Evolutionary conservation across 1,284 basidiomycete genomes (phyloP), one percentile per base, ranked within the genome.

Genomic region (Gymnopus androsaceus): DNA sequence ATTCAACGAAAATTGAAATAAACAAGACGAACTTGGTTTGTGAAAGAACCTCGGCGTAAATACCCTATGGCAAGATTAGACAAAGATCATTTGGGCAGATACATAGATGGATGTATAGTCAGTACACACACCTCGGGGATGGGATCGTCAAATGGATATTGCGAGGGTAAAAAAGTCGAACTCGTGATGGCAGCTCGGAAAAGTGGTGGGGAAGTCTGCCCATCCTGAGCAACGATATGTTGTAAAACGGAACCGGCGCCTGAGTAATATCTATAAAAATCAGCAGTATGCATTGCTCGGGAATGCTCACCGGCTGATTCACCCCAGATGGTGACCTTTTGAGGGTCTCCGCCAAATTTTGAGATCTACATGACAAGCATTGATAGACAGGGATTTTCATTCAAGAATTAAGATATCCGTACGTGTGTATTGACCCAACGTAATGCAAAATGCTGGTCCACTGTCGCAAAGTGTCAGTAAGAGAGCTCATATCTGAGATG

Each of bases 101-200:
- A 54, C 5, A 41, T 53, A 31, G n/a, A 34, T 27, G 28, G 51
- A 48, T 14, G 54, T 6, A 21, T n/a, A n/a, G n/a, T n/a, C n/a
- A n/a, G 9, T 62, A 42, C 38, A n/a, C n/a, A n/a, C n/a, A 78
- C 79, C 67, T 81, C 74, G 1, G 76, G 74, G 45, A 80, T 72
- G 14, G 51, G 60, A 53, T 77, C 72, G 55, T 79, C 70, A 60
- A 71, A 81, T 1, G 58, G 45, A 51, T 80, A 81, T 55, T 81
- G 77, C 0, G 79, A 71, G 0, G 78, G 77, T 3, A 80, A 57
- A 61, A 72, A 79, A 0, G 69, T 66, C 0, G 79, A 81, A 51
- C 76, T 79, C 1, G 75, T 72, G 4, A 80, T 78, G 1, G 76
- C 79, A 8, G 58, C 69, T 52, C 67, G 66, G 66, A 80, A 82